Conservation (phyloP, 2,329 filamentous ascomycete species). For the Cryphonectria parasitica region DNA sequence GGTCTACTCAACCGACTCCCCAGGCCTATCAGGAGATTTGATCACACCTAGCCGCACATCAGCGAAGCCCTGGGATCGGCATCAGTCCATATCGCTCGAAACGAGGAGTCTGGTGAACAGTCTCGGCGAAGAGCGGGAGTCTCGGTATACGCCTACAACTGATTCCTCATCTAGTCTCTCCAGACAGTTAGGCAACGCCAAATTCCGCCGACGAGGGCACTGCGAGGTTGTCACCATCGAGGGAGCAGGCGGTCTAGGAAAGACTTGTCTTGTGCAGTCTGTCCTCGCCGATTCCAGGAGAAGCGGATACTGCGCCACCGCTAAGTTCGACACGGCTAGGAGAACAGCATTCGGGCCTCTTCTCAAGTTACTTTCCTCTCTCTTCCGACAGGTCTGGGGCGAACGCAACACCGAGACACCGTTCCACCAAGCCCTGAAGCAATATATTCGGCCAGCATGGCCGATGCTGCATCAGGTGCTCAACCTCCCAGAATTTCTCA, state of each 20-base stretch:
- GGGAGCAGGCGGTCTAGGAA: conserved; percentile 66
- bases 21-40: conserved; percentile 47
- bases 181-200: conserved; percentile 58
- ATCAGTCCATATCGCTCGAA: conserved; percentile 56
- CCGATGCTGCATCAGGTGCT: conserved; percentile 64
- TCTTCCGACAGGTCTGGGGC: conserved; percentile 70
- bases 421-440: conserved; percentile 64
- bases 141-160: conserved; percentile 45
- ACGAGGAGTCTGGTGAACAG: conserved; percentile 52
- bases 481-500: conserved; percentile 70
- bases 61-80: conserved; percentile 55
- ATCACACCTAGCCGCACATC: conserved; percentile 42
- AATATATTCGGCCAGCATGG: conserved; percentile 67
- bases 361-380: conserved; percentile 65
- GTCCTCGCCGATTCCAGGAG: conserved; percentile 63
- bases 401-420: conserved; percentile 67
- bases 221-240: conserved; percentile 67
- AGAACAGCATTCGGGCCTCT: conserved; percentile 66
- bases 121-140: conserved; percentile 46
- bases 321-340: conserved; percentile 67
- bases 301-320: conserved; percentile 66
- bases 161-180: conserved; percentile 57
- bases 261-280: conserved; percentile 67
- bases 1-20: conserved; percentile 43
- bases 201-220: conserved; percentile 64